Evolutionary conservation across 1,284 basidiomycete species (phyloP), one percentile per base, ranked within the genome.

Genomic region (Inonotus hispidus): DNA sequence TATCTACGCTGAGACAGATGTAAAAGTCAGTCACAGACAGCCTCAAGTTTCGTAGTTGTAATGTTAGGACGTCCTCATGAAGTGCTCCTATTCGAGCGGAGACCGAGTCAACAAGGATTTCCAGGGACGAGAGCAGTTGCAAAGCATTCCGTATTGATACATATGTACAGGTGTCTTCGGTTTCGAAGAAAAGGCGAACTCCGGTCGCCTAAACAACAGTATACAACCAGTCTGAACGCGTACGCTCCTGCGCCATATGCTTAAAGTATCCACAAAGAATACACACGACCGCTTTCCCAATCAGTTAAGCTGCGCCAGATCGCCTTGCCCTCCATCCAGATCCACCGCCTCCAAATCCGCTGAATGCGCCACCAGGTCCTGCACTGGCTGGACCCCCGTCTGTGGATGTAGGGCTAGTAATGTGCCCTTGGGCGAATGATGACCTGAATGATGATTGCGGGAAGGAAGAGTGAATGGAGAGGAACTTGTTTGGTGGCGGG

Each of bases 401-500:
- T 50, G 53, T 29, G 13, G 14, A 21, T 10, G 59, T 59, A 3
- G 59, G 62, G 27, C 58, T 60, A n/a, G 67, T 67, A 25, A 68
- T 25, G 60, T 68, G 38, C 63, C 74, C 73, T 55, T 59, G 66
- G 32, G 75, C 73, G 74, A 90, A 89, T 11, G 81, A 80, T 0
- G 85, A 74, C 49, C 88, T 79, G 74, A 81, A 89, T 0, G 83
- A 81, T 1, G 86, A 82, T 29, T 75, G 70, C 0, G 88, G 87
- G 59, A 87, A 65, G 16, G 68, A 74, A 3, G 88, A 74, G 67
- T 88, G 85, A 63, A 92, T 90, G n/a, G 85, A 81, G 37, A 92
- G 74, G 75, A 90, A 92, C 69, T 89, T 91, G 74, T 89, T 88
- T 1, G 84, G 82, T 1, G 81, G 79, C 0, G 90, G 89, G 27